Base-by-base conservation (phyloP, 805 yeast species). In the Cyberlindnera xylosilytica region DNA sequence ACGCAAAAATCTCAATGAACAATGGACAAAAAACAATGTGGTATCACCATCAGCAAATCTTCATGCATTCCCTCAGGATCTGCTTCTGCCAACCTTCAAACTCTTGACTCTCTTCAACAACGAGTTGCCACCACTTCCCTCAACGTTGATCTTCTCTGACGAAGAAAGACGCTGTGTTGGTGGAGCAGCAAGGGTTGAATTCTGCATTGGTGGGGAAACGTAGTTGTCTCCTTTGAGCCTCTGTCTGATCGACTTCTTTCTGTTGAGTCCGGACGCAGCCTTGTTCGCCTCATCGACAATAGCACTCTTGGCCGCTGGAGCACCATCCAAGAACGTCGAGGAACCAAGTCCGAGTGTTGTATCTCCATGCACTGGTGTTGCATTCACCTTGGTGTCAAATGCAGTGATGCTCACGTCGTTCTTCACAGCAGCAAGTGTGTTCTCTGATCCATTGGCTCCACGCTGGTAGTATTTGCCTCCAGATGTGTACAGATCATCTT, bases 291-390 rank as follows among this genome's bases (percentile, higher is more conserved):
- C 72, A 29, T 69, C 72, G 29, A 52, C 52, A 15, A 63, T 63
- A n/a, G 75, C 77, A 15, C 62, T 60, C 20, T 65, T 62, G 42
- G 83, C 64, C 4, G 97, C 99, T 12, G 98, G 98, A 0, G 97
- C 93, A 27, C 99, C 99, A 62, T 93, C 97, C 47, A 91, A 61
- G 60, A 91, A 91, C 0, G 99, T 91, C 2, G 96, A 76, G 1
- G 91, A 78, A 3, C 99, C 99, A 33, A 93, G 72, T 1, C 99
- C 99, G 39, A 83, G 73, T 1, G 97, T 86, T 3, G 85, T 74
- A 36, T 78, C 77, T 16, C 99, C 99, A 61, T 91, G 96, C 16
- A 91, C 78, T 20, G 86, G 85, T 20, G 72, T 73, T 24, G 87
- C 78, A 56, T 80, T 83, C 15, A 65, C 67, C 43, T 76, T 78